Percentiles rank a stretch among this genome's conserved stretches.
Conservation (phyloP, 192 early-diverging fungal species). For the Kickxella alabastrina region DNA sequence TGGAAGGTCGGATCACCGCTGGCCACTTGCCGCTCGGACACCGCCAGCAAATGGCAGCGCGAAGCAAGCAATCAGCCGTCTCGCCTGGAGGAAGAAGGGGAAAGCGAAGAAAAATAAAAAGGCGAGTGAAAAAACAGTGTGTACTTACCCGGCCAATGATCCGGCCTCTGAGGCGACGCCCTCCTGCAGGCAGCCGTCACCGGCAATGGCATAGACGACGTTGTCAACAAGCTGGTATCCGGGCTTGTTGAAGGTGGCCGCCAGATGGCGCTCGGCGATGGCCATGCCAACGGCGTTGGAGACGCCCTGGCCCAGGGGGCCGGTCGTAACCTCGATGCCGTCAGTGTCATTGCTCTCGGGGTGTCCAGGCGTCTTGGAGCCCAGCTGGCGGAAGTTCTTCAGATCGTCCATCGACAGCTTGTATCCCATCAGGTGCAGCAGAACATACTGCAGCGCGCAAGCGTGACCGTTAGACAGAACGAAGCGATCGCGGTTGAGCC, state of each 20-base stretch:
- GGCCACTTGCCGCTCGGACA: no score
- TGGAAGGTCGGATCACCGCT: no score
- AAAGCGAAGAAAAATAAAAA: no score
- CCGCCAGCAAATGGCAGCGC: no score
- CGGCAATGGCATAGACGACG: slow-evolving; percentile 76
- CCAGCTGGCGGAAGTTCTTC: slow-evolving; percentile 82
- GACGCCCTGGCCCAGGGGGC: slow-evolving; percentile 93
- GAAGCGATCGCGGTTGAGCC: slow-evolving; percentile 96
- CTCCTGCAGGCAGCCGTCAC: slow-evolving; percentile 98
- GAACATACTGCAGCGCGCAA: slow-evolving; percentile 88
- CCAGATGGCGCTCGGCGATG: slow-evolving; percentile 79
- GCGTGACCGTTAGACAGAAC: slow-evolving; percentile 97
- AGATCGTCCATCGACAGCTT: slow-evolving; percentile 86
- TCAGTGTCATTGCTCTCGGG: slow-evolving; percentile 84
- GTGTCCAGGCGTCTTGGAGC: slow-evolving; percentile 89
- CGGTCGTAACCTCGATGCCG: slow-evolving; percentile 96
- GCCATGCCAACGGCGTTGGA: slow-evolving; percentile 92
- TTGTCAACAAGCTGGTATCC: slow-evolving; percentile 84
- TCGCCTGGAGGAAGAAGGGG: no score
- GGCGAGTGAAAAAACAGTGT: no score
- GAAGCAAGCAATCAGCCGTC: no score
- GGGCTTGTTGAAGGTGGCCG: slow-evolving; percentile 88
- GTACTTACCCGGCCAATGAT: slow-evolving; percentile 76
- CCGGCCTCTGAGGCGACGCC: slow-evolving; percentile 90
- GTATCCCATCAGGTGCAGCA: slow-evolving; percentile 86